Evolutionary conservation across 495 filamentous ascomycete genomes (phyloP).

Genomic region (Venustampulla echinocandica): DNA sequence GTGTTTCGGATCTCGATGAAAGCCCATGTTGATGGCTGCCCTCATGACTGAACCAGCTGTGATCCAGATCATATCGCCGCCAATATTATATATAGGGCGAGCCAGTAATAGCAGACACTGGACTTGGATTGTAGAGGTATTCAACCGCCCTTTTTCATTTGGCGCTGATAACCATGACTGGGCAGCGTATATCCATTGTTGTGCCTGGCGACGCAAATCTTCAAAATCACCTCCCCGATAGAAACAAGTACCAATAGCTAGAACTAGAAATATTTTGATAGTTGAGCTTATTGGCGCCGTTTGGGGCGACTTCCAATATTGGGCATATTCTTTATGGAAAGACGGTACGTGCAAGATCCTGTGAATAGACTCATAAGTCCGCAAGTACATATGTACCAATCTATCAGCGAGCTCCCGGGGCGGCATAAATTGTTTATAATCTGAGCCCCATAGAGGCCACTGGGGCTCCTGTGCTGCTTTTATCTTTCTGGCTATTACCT

Average conservation of each 20-base stretch:
- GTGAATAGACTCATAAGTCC: conserved; percentile 38
- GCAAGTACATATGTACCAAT: conserved; percentile 37
- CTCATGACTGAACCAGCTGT: conserved; percentile 48
- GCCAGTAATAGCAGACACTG: conserved; percentile 54
- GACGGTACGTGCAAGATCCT: conserved; percentile 50
- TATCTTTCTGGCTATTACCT: conserved; percentile 15
- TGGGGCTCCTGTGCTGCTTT: conserved; percentile 19
- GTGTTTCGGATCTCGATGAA: conserved; percentile 48
- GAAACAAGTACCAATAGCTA: conserved; percentile 50
- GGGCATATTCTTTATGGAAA: conserved; percentile 35
- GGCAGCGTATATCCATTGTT: conserved; percentile 55
- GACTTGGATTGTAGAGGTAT: conserved; percentile 46
- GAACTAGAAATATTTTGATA: conserved; percentile 53
- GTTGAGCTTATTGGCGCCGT: conserved; percentile 34
- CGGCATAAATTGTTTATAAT: conserved; percentile 29
- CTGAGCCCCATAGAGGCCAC: conserved; percentile 8
- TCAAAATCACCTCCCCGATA: conserved; percentile 38
- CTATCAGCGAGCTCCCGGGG: conserved; percentile 36
- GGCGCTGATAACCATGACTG: conserved; percentile 53
- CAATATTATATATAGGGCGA: conserved; percentile 44
- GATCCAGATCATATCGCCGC: conserved; percentile 51
- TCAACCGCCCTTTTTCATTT: conserved; percentile 43
- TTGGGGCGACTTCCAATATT: conserved; percentile 28
- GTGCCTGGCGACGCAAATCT: conserved; percentile 40
- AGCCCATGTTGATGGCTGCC: conserved; percentile 51